Base-by-base conservation (phyloP, 192 early-diverging fungal species). In the Mortierella alpina region DNA sequence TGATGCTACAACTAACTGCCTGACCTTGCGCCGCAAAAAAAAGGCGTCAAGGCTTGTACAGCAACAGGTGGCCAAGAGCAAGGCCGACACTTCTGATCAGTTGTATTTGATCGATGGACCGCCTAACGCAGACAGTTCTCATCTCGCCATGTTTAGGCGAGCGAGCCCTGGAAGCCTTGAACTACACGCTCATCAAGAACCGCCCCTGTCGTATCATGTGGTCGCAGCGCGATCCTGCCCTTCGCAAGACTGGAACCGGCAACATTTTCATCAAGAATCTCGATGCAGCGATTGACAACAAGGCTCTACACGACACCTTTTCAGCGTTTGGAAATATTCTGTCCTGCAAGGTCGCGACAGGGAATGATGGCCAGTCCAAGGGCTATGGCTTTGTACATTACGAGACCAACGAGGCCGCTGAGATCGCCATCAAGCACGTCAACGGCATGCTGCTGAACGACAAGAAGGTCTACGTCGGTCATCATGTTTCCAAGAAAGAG, bases 191-290 rank as follows among this genome's bases (percentile, higher is more conserved):
- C 82, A 92, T 99, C 85, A 97, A 96, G 89, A 95, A 92, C 68
- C 92, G 92, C 67, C 89, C 96, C 50, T 98, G 98, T 89, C 95
- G 98, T 75, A 99, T 99, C 88, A 99, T 99, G 98, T 99, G 97
- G 97, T 98, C 96, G 50, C 96, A 99, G 89, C 95, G 98, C 73
- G 97, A 99, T 89, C 98, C 98, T 41, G 90, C 95, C 54, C 86
- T 95, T 67, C 96, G 98, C 86, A 92, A 93, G 77, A 90, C 90
- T 63, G 96, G 97, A 42, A 87, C 88, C 49, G 97, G 97, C 72
- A 99, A 99, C 89, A 96, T 99, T 84, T 99, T 99, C 82, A 99
- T 99, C 91, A 99, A 99, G 90, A 99, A 99, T 91, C 86, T 99
- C 50, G 97, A 98, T 87, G 85, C 91, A 45, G 86, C 95, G 56